phyloP scores from a whole-genome alignment of 2,329 filamentous ascomycete species.

The Fusarium irregulare region DNA sequence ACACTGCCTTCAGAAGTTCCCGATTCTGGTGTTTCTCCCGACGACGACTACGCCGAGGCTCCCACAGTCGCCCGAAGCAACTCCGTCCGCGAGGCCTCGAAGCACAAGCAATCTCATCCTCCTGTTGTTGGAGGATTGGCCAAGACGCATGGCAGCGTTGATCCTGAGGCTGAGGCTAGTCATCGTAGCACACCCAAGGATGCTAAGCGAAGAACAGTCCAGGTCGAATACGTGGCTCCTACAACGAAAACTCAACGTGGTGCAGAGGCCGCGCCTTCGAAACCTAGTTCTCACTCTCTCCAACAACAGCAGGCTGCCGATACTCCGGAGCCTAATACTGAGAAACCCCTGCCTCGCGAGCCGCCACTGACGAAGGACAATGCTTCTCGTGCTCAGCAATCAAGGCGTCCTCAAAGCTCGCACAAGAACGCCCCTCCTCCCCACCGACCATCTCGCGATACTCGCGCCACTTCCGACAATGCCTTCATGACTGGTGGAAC shows the following conservation, averaged over 20 bases:
- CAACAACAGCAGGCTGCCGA: constrained; percentile 60
- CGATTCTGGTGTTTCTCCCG: constrained; percentile 75
- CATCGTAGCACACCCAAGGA: constrained; percentile 78
- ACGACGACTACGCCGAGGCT: constrained; percentile 66
- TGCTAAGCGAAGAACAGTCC: constrained; percentile 91
- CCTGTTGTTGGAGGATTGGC: constrained; percentile 70
- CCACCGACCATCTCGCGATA: constrained; percentile 46
- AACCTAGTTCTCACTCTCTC: constrained; percentile 42
- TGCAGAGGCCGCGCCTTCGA: constrained; percentile 46
- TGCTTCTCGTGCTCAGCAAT: constrained; percentile 52
- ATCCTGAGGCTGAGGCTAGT: constrained; percentile 68
- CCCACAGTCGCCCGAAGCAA: constrained; percentile 82
- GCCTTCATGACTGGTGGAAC: constrained; percentile 58
- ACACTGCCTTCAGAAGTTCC: constrained; percentile 88
- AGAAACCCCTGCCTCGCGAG: constrained; percentile 71
- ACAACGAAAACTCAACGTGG: constrained; percentile 86
- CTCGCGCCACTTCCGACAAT: constrained; percentile 55
- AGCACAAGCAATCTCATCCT: constrained; percentile 67
- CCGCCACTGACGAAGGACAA: constrained; percentile 61
- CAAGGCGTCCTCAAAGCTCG: constrained; percentile 61
- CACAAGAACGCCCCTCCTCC: constrained; percentile 53
- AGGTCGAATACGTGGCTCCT: constrained; percentile 97
- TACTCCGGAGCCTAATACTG: constrained; percentile 50
- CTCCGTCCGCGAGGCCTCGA: constrained; percentile 89
- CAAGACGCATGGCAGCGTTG: constrained; percentile 80